Percentiles rank a stretch among this genome's conserved stretches.
Evolutionary conservation across 73 alveolate species (phyloP).

Genomic region (Chromera velia): DNA sequence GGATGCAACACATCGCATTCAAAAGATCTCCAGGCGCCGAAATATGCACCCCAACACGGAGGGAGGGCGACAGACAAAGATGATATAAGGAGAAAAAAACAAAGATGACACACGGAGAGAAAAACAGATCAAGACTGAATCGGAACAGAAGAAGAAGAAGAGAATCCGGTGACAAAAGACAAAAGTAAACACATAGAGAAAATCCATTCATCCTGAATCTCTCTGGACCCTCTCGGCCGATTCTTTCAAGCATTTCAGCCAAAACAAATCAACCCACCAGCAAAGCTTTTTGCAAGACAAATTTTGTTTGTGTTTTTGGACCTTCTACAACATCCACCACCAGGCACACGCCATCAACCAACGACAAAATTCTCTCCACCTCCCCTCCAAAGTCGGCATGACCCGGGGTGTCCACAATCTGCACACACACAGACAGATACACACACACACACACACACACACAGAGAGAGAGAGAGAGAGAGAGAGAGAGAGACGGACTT

Average conservation of each 20-base stretch:
- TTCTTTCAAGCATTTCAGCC: neutral
- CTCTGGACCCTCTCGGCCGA: too few relatives aligned
- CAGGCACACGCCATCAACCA: conserved; percentile 90
- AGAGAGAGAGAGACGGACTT: neutral
- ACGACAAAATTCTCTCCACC: conserved; percentile 76
- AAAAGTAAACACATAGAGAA: neutral
- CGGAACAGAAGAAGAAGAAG: too few relatives aligned
- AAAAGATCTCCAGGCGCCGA: too few relatives aligned
- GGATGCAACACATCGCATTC: too few relatives aligned
- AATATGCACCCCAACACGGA: too few relatives aligned
- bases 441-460: neutral
- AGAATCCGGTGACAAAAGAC: too few relatives aligned
- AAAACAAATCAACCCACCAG: neutral
- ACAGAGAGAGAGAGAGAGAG: too few relatives aligned
- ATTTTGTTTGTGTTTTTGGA: conserved; percentile 38
- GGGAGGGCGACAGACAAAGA: too few relatives aligned
- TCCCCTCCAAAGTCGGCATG: conserved; percentile 65
- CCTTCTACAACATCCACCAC: conserved; percentile 88
- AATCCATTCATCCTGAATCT: neutral
- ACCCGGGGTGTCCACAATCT: conserved; percentile 71
- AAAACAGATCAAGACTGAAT: too few relatives aligned
- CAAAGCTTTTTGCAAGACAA: conserved; percentile 77
- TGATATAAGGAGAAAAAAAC: too few relatives aligned
- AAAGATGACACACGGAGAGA: too few relatives aligned
- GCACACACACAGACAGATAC: conserved; percentile 38